Percentiles rank a stretch among this genome's conserved stretches.
Conservation (phyloP, 2,329 filamentous ascomycete genomes). For the Parascedosporium putredinis region DNA sequence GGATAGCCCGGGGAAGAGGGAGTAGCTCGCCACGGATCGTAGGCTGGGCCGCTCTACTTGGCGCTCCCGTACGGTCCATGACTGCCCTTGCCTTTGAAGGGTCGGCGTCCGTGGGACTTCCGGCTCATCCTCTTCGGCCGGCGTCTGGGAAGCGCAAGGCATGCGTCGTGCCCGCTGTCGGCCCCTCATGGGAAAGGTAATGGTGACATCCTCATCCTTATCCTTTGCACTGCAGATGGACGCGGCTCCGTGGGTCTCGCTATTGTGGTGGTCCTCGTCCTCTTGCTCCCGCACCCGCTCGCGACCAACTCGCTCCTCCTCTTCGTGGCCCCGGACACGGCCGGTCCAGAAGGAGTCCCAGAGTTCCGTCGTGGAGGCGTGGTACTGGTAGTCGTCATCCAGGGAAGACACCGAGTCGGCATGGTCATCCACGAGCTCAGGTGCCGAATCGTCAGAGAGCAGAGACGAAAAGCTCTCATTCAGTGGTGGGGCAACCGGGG, state of each 20-base stretch:
- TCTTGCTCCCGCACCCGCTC: background rate
- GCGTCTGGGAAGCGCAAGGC: background rate
- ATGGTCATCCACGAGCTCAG: slow-evolving; percentile 6
- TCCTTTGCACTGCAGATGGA: background rate
- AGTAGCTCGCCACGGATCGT: background rate
- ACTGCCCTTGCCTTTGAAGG: background rate
- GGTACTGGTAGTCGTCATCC: slow-evolving; percentile 38
- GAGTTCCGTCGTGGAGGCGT: slow-evolving; percentile 31
- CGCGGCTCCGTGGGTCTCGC: too few species aligned
- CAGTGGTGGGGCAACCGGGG: background rate
- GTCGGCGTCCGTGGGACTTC: background rate
- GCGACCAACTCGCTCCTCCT: background rate
- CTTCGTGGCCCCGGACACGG: background rate
- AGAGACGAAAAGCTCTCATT: slow-evolving; percentile 4
- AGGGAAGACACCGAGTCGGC: slow-evolving; percentile 5
- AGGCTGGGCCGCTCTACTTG: background rate
- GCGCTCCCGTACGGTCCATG: background rate
- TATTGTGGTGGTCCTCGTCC: background rate
- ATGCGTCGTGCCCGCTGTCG: background rate
- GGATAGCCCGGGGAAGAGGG: slow-evolving; percentile 6
- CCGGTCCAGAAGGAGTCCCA: slow-evolving; percentile 41
- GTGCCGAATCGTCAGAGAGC: slow-evolving; percentile 7
- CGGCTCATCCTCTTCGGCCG: background rate
- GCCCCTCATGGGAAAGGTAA: background rate
- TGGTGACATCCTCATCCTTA: background rate